phyloP scores from a whole-genome alignment of 768 basidiomycete genomes.

The Solioccasus polychromus region DNA sequence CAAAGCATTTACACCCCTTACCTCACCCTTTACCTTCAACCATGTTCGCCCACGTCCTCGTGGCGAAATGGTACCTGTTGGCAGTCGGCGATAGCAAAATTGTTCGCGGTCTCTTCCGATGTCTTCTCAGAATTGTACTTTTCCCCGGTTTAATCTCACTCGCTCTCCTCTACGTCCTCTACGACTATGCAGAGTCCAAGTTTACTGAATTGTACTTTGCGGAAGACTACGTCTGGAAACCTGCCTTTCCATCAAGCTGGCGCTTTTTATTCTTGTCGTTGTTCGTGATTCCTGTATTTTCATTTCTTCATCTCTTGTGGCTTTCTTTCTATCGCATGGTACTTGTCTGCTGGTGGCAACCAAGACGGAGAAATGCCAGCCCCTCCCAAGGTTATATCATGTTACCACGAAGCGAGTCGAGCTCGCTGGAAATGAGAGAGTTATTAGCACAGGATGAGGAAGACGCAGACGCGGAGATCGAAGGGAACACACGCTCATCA shows the following conservation, averaged over 20 bases:
- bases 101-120: no score
- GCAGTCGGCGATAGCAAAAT: no score
- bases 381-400: slow-evolving; percentile 6
- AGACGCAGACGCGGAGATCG: neutral
- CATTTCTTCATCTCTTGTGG: slow-evolving; percentile 7
- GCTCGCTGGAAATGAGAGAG: slow-evolving; percentile 1
- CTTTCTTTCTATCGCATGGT: neutral
- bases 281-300: slow-evolving; percentile 11
- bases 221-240: slow-evolving; percentile 18
- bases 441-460: no score
- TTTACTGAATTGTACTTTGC: no score
- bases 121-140: no score
- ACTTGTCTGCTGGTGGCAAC: neutral
- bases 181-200: no score
- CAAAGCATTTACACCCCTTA: no score
- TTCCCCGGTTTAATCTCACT: no score
- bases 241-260: slow-evolving; percentile 20
- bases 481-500: neutral
- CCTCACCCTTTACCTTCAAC: no score
- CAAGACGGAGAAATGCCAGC: neutral
- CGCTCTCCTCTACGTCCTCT: no score
- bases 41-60: no score
- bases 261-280: slow-evolving; percentile 13
- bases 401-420: slow-evolving; percentile 8
- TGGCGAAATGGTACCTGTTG: no score